These are phyloP conservation scores for Blastobotrys arbuscula DNA, from an alignment of 1,139 yeast species.

Conservation along the genomic window DNA sequence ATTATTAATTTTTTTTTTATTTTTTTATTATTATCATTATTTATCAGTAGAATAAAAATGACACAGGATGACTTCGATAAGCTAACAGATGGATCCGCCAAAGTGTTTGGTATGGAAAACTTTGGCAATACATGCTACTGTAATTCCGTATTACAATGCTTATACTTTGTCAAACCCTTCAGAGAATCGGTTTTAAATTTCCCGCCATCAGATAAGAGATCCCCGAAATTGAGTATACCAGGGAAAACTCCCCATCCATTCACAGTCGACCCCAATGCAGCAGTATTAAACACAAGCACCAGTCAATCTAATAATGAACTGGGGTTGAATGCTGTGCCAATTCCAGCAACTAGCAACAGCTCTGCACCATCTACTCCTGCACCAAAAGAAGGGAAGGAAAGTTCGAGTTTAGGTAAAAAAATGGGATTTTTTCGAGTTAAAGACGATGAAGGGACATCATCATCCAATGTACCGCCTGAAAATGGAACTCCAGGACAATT, in stretches of 20 bases:
- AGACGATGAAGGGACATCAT: no score
- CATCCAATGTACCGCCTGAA: neutral
- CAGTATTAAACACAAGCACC: constrained; percentile 17
- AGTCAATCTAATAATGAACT: constrained; percentile 14
- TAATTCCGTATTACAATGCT: constrained; percentile 84
- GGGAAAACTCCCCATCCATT: constrained; percentile 36
- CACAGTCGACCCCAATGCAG: constrained; percentile 30
- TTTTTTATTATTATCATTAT: neutral
- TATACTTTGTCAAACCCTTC: constrained; percentile 68
- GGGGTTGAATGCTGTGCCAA: constrained; percentile 13
- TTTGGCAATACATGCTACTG: constrained; percentile 93
- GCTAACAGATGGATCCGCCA: constrained; percentile 31
- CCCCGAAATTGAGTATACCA: constrained; percentile 26
- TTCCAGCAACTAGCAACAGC: constrained; percentile 3
- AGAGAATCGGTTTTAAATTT: constrained; percentile 51
- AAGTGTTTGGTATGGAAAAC: constrained; percentile 90
- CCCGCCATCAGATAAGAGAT: constrained; percentile 31
- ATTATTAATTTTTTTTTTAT: neutral
- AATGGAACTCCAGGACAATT: constrained; percentile 7
- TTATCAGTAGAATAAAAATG: constrained; percentile 1
- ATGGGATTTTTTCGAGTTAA: constrained; percentile 13
- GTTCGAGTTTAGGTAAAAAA: constrained; percentile 9
- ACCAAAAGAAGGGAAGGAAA: neutral
- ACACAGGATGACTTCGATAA: constrained; percentile 14
- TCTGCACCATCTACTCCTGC: constrained; percentile 1